Percentiles rank a stretch among this genome's conserved stretches.
Conservation (phyloP, 2,329 filamentous ascomycete genomes). For the Aspergillus fijiensis region DNA sequence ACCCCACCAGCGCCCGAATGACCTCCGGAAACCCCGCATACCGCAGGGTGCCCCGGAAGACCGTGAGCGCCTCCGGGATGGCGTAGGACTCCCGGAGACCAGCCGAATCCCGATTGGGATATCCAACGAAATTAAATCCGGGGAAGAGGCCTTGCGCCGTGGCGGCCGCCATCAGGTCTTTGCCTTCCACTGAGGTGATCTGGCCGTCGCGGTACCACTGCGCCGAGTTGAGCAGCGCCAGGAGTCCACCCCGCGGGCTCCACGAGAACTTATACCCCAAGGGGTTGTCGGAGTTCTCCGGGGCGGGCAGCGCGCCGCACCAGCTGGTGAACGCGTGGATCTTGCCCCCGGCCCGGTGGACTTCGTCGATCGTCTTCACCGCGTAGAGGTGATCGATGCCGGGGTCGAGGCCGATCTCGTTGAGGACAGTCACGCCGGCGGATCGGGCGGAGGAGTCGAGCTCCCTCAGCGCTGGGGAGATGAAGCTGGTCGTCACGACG, state of each 20-base stretch:
- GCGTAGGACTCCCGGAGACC: slow-evolving; percentile 2
- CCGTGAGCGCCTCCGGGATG: slow-evolving; percentile 3
- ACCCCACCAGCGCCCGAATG: neutral
- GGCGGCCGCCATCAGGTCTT: slow-evolving; percentile 4
- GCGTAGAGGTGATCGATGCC: slow-evolving; percentile 12
- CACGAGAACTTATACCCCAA: slow-evolving; percentile 10
- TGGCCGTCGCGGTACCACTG: slow-evolving; percentile 5
- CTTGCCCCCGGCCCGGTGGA: slow-evolving; percentile 2
- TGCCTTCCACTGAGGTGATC: neutral
- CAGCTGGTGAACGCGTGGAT: slow-evolving; percentile 4
- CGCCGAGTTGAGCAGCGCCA: slow-evolving; percentile 5
- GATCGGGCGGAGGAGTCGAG: neutral
- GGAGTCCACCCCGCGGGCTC: slow-evolving; percentile 1
- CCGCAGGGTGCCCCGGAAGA: slow-evolving; percentile 7
- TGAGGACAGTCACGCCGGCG: neutral
- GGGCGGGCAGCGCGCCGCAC: slow-evolving; percentile 7
- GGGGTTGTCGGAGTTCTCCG: slow-evolving; percentile 5
- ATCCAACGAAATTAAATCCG: slow-evolving; percentile 1
- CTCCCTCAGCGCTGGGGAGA: slow-evolving; percentile 1
- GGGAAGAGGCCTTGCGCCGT: neutral
- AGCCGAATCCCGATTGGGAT: slow-evolving; percentile 6
- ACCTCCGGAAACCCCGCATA: slow-evolving; percentile 6
- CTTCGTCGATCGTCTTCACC: slow-evolving; percentile 10
- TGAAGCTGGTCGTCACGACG: slow-evolving; percentile 6
- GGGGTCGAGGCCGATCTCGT: slow-evolving; percentile 5